Base-by-base conservation (phyloP, 2,329 filamentous ascomycete species). In the Alternaria gansuensis region DNA sequence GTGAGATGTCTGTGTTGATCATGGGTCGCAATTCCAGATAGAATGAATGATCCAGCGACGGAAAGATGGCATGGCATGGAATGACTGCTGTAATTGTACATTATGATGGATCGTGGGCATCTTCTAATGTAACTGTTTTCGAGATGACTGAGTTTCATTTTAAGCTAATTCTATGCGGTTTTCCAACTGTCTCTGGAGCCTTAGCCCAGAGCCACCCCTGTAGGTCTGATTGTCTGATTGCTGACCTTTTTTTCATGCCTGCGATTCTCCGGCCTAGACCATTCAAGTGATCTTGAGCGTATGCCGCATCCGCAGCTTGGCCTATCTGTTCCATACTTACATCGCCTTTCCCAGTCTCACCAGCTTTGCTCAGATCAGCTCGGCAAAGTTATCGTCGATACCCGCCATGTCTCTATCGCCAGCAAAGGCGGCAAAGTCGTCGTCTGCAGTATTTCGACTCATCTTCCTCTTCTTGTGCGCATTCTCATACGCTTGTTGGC, bases 341-440 rank as follows among this genome's bases (percentile, higher is more conserved):
- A 28, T 28, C 5, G 26, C 8, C 8, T 28, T 28, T 28, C 4
- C 26, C 26, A 8, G 8, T 28, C 5, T 28, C 11, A 40, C 3
- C 11, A 7, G 37, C 11, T 13, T 24, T 24, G 11, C 11, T 14
- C 26, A 76, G 24, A 77, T 75, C 74, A 89, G 79, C 60, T 85
- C 84, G 9, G 84, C 84, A 46, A 89, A 83, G 73, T 88, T 86
- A 7, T 82, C 84, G 70, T 89, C 87, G 64, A 89, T 77, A 21
- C 84, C 85, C 11, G 78, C 80, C 77, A 84, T 82, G 28, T 81
- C 82, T 65, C 85, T 81, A 40, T 83, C 84, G 8, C 75, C 75
- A 9, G 68, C 74, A 61, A 78, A 78, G 0, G 71, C 76, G 17
- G 75, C 75, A 64, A 76, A 77, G 45, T 78, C 77, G 49, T 78